These are phyloP conservation scores for Millerozyma acaciae DNA, from an alignment of 805 yeast species.

Conservation along the genomic window DNA sequence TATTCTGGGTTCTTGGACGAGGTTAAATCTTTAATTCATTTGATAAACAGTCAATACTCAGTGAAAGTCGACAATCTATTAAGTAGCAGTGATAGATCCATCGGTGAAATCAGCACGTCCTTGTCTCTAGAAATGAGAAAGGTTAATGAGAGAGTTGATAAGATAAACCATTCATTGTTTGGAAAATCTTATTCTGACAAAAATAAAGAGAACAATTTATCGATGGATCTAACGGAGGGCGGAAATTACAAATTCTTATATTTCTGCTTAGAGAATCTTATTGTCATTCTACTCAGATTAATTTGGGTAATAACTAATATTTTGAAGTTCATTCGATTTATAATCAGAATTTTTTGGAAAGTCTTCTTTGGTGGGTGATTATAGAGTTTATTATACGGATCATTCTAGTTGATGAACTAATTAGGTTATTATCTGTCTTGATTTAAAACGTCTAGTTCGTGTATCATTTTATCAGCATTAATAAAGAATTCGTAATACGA, in stretches of 20 bases:
- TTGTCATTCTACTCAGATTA: slow-evolving; percentile 48
- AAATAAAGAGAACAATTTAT: slow-evolving; percentile 10
- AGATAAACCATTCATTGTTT: slow-evolving; percentile 33
- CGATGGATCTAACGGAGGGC: slow-evolving; percentile 25
- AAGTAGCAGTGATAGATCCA: slow-evolving; percentile 61
- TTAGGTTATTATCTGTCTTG: slow-evolving; percentile 3
- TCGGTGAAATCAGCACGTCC: slow-evolving; percentile 72
- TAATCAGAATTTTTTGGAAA: slow-evolving; percentile 20
- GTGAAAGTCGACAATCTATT: slow-evolving; percentile 57
- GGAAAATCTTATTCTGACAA: slow-evolving; percentile 17
- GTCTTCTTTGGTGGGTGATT: slow-evolving; percentile 13
- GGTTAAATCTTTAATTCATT: slow-evolving; percentile 29
- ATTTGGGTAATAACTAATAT: slow-evolving; percentile 56
- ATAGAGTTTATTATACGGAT: not conserved
- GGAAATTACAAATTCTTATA: slow-evolving; percentile 39
- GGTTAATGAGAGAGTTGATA: slow-evolving; percentile 46
- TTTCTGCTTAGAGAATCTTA: slow-evolving; percentile 45
- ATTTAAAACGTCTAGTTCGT: slow-evolving; percentile 15
- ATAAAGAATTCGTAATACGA: slow-evolving; percentile 14
- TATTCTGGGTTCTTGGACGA: slow-evolving; percentile 32
- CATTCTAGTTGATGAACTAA: not conserved
- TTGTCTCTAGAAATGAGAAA: slow-evolving; percentile 58
- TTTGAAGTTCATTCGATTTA: slow-evolving; percentile 31
- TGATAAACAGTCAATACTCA: slow-evolving; percentile 43
- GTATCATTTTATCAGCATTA: slow-evolving; percentile 22